Conservation (phyloP, 140 eudicot genomes). For the Senecio squalidus region DNA sequence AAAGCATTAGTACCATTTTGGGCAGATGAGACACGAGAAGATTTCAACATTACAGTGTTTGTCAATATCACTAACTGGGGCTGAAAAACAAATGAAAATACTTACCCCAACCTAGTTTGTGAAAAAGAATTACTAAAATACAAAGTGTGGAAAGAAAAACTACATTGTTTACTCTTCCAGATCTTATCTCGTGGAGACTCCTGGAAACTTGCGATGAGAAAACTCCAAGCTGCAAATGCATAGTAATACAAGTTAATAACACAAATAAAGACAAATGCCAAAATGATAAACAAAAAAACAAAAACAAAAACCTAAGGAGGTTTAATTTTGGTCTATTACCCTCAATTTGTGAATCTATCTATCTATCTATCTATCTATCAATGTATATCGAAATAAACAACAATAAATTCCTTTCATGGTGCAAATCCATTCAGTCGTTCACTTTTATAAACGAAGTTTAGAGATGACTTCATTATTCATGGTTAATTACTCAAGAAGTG, state of each 20-base stretch:
- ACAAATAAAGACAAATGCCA: not conserved
- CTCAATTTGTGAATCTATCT: too few relatives aligned
- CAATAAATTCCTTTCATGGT: too few relatives aligned
- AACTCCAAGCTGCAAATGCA: constrained; percentile 75
- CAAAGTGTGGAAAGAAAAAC: constrained; percentile 11
- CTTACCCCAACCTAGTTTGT: constrained; percentile 4
- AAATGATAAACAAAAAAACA: not conserved
- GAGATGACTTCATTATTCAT: too few relatives aligned
- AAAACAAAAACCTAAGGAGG: not conserved
- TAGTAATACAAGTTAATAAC: not conserved
- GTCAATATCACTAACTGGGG: constrained; percentile 84
- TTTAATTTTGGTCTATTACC: too few relatives aligned
- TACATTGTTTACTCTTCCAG: constrained; percentile 82
- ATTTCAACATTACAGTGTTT: constrained; percentile 94
- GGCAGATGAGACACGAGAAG: constrained; percentile 55
- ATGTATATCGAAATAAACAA: too few relatives aligned
- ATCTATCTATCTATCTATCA: too few relatives aligned
- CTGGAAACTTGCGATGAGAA: constrained; percentile 98
- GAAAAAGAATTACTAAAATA: constrained; percentile 2
- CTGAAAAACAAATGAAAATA: constrained; percentile 38
- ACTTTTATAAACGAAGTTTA: too few relatives aligned
- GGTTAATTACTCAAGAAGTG: not conserved
- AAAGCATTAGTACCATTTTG: constrained; percentile 69
- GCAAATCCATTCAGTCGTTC: too few relatives aligned
- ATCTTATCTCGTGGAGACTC: constrained; percentile 88